Evolutionary conservation across 2,329 filamentous ascomycete genomes (phyloP), one percentile per base, ranked within the genome.

Genomic region (Xylariaceae sp.): DNA sequence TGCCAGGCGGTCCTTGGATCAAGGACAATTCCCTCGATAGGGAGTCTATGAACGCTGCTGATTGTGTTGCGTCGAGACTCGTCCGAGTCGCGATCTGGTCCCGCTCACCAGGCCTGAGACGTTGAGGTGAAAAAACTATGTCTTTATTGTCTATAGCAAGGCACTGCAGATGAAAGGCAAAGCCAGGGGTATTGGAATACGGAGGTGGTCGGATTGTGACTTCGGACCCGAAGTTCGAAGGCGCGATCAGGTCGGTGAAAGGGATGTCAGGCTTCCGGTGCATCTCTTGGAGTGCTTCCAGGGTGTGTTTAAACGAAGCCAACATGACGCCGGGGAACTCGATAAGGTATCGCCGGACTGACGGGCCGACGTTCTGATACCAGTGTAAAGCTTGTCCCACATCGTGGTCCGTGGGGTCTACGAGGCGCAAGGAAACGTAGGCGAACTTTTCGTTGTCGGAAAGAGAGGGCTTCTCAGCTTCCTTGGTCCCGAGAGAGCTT

Each of bases 1-100:
- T 90, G 0, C 87, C 87, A 0, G 87, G 87, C 0, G 87, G 87
- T 0, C 87, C 87, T 70, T 90, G 86, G 9, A 89, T 86, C 4
- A 89, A 72, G 1, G 83, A 79, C 7, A 88, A 67, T 27, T 77
- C 75, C 1, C 77, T 74, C 0, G 72, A 75, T 0, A 89, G 68
- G 2, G 82, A 76, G 15, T 77, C 70, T 0, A 86, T 58, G 0
- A 88, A 66, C 1, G 84, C 82, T 3, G 60, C 53, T 4, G 78
- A 77, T 54, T 83, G 79, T 0, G 75, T 77, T 1, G 62, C 50
- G 57, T 89, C 85, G 0, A 89, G 75, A 0, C 66, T 72, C 0
- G 81, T 77, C 11, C 66, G 63, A 0, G 65, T 37, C 3, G 62
- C 55, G 3, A 79, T n/a, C n/a, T n/a, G n/a, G n/a, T n/a, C n/a